phyloP scores from a whole-genome alignment of 1,139 yeast genomes.

The Pneumocystis oryctolagi region DNA sequence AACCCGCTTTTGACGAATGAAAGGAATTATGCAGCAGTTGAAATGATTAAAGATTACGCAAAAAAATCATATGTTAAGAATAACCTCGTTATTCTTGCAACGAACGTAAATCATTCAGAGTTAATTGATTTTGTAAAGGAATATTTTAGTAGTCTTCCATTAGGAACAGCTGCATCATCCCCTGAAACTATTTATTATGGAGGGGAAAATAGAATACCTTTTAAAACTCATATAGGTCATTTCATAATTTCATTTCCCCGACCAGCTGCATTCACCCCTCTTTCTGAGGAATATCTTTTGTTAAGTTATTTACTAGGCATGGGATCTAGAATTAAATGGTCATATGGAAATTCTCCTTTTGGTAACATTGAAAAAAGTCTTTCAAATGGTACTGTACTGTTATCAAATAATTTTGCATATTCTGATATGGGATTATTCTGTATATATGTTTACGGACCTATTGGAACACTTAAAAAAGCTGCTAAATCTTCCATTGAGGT shows the following conservation, averaged over 20 bases:
- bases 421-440: slow-evolving; percentile 73
- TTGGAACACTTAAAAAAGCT: slow-evolving; percentile 42
- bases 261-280: slow-evolving; percentile 26
- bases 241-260: slow-evolving; percentile 78
- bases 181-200: slow-evolving; percentile 35
- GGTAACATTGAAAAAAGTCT: slow-evolving; percentile 30
- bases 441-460: slow-evolving; percentile 45
- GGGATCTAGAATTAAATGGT: slow-evolving; percentile 29
- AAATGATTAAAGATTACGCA: slow-evolving; percentile 56
- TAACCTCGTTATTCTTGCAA: slow-evolving; percentile 56
- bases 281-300: slow-evolving; percentile 52
- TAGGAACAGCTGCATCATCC: slow-evolving; percentile 36
- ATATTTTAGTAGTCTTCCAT: slow-evolving; percentile 50
- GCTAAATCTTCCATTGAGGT: slow-evolving; percentile 38
- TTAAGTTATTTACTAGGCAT: slow-evolving; percentile 63
- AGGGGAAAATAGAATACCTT: slow-evolving; percentile 68
- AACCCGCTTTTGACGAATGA: slow-evolving; percentile 68
- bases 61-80: slow-evolving; percentile 51
- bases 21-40: slow-evolving; percentile 39
- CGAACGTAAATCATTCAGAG: slow-evolving; percentile 63
- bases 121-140: slow-evolving; percentile 52
- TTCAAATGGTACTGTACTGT: slow-evolving; percentile 26
- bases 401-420: slow-evolving; percentile 50
- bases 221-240: slow-evolving; percentile 42
- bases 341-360: slow-evolving; percentile 34